Evolutionary conservation across 2,329 filamentous ascomycete species (phyloP), one percentile per base, ranked within the genome.

Genomic region (Colletotrichum lini): DNA sequence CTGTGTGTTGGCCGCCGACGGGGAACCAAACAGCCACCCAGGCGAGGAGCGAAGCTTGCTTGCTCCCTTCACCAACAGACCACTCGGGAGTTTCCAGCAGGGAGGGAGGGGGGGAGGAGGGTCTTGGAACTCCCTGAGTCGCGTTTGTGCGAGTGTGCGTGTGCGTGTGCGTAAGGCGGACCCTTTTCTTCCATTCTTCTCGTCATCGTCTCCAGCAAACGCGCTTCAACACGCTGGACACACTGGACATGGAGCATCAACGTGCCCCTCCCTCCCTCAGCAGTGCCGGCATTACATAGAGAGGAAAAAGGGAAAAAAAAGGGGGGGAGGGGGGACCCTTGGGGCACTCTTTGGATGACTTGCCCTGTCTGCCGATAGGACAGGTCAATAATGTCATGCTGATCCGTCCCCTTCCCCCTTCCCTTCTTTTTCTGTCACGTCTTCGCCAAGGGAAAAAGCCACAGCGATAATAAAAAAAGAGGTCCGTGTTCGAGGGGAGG

Each of bases 401-500:
- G 54, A 26, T 26, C 26, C 26, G 26, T 26, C 26, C 26, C 26
- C 26, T 26, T 4, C 26, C 26, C 26, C 26, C 26, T 26, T 15
- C 49, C 54, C 44, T 54, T 60, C 63, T 58, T 38, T 52, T 21
- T 42, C 18, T 26, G 35, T 58, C 54, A 23, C 10, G 59, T 16
- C 47, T 30, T 52, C 7, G 9, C 59, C 15, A 30, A 44, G 8
- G 59, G 42, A 35, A 50, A 47, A 23, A 47, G 42, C 21, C 21
- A 23, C 12, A 16, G 6, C 38, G 30, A 30, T 40, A 16, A 10
- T 18, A 26, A 16, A 38, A 38, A 40, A n/a, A 64, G 61, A 66
- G 67, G 63, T 50, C 67, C 56, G 67, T 70, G 67, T 70, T 35
- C 15, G 13, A 40, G 26, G 21, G 60, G 67, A 67, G 66, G 67